Evolutionary conservation across 441 rosid species (phyloP).

Genomic region (Biscutella laevigata): DNA sequence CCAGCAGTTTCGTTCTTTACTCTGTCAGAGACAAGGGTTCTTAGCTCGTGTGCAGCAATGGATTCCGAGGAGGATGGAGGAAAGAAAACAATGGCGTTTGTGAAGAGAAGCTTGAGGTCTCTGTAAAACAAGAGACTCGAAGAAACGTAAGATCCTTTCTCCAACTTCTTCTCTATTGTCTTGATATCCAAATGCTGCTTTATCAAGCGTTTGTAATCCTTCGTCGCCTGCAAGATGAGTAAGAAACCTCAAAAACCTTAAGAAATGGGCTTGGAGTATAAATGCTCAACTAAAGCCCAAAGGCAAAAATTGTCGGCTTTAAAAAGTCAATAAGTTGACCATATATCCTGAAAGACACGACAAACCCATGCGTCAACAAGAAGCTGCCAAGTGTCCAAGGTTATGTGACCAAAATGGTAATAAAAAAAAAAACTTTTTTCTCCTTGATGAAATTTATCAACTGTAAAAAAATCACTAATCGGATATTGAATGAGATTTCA

Average conservation of each 20-base stretch:
- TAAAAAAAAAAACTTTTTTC: background rate
- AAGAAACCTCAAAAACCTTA: background rate
- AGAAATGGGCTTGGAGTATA: conserved; percentile 1
- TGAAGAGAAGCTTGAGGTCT: conserved; percentile 46
- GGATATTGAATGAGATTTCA: background rate
- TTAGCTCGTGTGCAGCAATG: conserved; percentile 36
- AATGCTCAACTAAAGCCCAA: conserved; percentile 15
- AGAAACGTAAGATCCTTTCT: conserved; percentile 32
- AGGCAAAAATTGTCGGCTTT: background rate
- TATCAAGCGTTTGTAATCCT: conserved; percentile 31
- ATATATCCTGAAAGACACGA: conserved; percentile 22
- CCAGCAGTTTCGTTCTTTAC: conserved; percentile 3
- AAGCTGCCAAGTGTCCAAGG: conserved; percentile 23
- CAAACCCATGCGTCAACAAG: conserved; percentile 21
- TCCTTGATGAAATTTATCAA: background rate
- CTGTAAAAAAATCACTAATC: background rate
- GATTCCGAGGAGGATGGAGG: conserved; percentile 33
- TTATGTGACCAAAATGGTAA: conserved; percentile 5
- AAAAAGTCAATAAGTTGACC: conserved; percentile 21
- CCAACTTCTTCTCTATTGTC: conserved; percentile 34
- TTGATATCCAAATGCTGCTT: conserved; percentile 44
- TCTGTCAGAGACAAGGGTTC: conserved; percentile 27
- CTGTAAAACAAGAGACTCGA: conserved; percentile 33
- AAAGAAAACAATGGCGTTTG: conserved; percentile 45
- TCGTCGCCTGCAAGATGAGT: conserved; percentile 27